Evolutionary conservation across 257 asterid species (phyloP).

Genomic region (Solanum medicagineum): DNA sequence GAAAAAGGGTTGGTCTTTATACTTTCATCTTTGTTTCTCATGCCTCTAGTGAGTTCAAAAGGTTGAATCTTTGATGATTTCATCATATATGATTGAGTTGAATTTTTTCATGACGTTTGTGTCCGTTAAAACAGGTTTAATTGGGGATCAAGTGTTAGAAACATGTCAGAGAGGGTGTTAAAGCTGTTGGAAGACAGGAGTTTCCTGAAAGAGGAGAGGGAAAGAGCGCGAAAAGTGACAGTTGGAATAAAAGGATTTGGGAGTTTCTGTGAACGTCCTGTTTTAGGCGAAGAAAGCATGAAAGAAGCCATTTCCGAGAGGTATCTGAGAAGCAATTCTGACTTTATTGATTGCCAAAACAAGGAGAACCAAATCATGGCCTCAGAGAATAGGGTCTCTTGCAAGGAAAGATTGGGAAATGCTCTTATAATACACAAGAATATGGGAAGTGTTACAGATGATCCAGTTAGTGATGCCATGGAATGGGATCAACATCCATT

Average conservation of each 20-base stretch:
- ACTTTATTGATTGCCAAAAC: background rate
- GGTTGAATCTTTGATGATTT: background rate
- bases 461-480: background rate
- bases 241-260: constrained; percentile 74
- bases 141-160: constrained; percentile 64
- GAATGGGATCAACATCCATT: constrained; percentile 61
- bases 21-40: background rate
- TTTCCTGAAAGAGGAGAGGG: constrained; percentile 60
- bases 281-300: background rate
- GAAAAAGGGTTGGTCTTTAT: constrained; percentile 41
- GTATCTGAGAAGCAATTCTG: constrained; percentile 13
- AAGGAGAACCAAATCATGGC: background rate
- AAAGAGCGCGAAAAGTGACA: constrained; percentile 42
- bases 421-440: background rate
- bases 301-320: background rate
- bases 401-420: background rate
- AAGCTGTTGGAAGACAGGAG: constrained; percentile 38
- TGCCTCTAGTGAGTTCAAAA: background rate
- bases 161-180: constrained; percentile 37
- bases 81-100: background rate
- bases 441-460: background rate
- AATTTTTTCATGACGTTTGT: background rate
- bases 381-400: background rate
- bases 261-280: constrained; percentile 26
- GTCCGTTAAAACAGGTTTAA: constrained; percentile 35